Base-by-base conservation (phyloP, 805 yeast species). In the Candida orba region DNA sequence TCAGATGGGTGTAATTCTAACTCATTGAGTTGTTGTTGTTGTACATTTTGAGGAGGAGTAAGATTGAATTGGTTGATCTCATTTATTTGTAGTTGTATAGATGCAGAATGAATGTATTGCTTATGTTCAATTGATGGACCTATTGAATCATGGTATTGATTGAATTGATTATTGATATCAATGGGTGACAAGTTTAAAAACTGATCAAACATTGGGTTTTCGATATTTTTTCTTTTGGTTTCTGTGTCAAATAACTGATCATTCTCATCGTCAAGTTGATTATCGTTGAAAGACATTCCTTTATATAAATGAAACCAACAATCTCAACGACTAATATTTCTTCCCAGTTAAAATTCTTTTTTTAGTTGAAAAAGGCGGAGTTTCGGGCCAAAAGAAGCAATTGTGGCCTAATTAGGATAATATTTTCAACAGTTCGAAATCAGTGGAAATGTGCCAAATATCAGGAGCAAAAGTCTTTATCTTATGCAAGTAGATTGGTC, bases 391-490 rank as follows among this genome's bases (percentile, higher is more conserved):
- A 15, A 20, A 7, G 17, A 9, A 31, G 10, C 5, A 14, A 9
- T 31, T n/a, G 22, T 20, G 22, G 22, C 34, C 20, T 7, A 31
- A n/a, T 31, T 17, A 10, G 20, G 34, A 9, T n/a, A 17, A 2
- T 5, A 44, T 30, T 23, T n/a, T n/a, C n/a, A n/a, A n/a, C n/a
- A n/a, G n/a, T n/a, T 24, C 34, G 17, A 52, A 43, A 38, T 78
- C 83, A 3, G 72, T 66, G 37, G 85, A 84, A 2, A 84, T 65
- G 52, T 87, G 96, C 81, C 85, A 81, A 2, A 88, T 79, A 39
- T 83, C 91, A 0, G 96, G 96, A 0, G 95, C 95, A 69, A 80
- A 87, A 0, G 91, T 84, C 63, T 87, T 88, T 43, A 88, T 84
- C 51, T 67, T 74, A 49, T 84, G 87, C 9, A 81, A 47, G 47